A percentile compares a stretch with the other conserved stretches of the same genome.
These are phyloP conservation scores for Tulasnella sp. DNA, from an alignment of 768 basidiomycete species.

Conservation along the genomic window DNA sequence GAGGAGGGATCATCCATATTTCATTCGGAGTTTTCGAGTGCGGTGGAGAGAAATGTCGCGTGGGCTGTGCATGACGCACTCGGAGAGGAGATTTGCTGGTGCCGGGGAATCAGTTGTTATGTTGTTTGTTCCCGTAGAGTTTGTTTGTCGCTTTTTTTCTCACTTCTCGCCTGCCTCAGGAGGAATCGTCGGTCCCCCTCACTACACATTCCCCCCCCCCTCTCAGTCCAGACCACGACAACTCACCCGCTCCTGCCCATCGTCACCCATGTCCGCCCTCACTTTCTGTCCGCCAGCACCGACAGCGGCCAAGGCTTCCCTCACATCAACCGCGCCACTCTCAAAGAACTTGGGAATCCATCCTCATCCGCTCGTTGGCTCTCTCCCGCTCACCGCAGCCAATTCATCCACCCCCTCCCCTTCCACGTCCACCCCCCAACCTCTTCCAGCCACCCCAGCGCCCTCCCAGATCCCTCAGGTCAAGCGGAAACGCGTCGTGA, in stretches of 20 bases:
- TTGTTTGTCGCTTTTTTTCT: not conserved
- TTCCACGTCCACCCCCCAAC: not conserved
- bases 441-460: not conserved
- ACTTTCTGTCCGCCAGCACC: conserved; percentile 7
- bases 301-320: not conserved
- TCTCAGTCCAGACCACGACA: not conserved
- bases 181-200: conserved; percentile 1
- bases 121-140: not conserved
- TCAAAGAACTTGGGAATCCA: conserved; percentile 1
- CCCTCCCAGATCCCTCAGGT: not conserved
- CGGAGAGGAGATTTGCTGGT: not conserved
- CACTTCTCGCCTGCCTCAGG: not conserved
- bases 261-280: conserved; percentile 5
- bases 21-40: not conserved
- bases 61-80: not conserved
- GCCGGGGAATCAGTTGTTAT: conserved; percentile 1
- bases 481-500: conserved; percentile 15
- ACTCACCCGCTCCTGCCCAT: not conserved
- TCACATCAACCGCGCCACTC: not conserved
- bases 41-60: not conserved
- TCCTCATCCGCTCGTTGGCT: conserved; percentile 1
- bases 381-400: conserved; percentile 9
- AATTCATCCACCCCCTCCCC: not conserved
- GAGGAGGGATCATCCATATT: too few species aligned
- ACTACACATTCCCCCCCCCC: conserved; percentile 6